Conservation (phyloP, 306 rosid genomes). For the Macrotyloma uniflorum region DNA sequence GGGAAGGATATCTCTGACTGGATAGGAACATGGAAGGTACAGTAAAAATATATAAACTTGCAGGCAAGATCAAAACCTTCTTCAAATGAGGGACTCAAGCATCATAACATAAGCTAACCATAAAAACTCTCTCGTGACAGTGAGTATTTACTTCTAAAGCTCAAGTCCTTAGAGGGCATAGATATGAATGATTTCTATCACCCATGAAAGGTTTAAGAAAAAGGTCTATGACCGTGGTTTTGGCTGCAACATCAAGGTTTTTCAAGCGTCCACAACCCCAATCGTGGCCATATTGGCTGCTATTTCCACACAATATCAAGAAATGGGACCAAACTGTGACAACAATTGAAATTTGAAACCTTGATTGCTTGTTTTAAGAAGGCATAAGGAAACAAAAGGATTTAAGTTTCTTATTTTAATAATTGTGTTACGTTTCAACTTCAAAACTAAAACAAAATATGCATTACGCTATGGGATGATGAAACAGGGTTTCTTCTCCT, state of each 20-base stretch:
- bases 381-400: conserved; percentile 7
- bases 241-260: not conserved
- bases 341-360: not conserved
- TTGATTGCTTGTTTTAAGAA: conserved; percentile 20
- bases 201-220: not conserved
- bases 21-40: not conserved
- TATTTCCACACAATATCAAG: not conserved
- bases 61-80: conserved; percentile 6
- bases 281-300: not conserved
- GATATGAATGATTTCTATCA: not conserved
- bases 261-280: not conserved
- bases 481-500: conserved; percentile 1
- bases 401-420: not conserved
- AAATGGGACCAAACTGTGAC: not conserved
- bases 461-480: not conserved
- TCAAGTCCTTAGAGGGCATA: not conserved
- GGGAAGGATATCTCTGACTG: not conserved
- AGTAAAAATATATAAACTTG: not conserved
- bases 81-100: not conserved
- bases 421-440: conserved; percentile 8
- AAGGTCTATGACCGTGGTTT: not conserved
- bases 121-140: not conserved
- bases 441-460: conserved; percentile 20
- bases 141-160: not conserved
- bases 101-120: not conserved